Conservation (phyloP, 352 stramenopile species). For the Pythium chondricola region DNA sequence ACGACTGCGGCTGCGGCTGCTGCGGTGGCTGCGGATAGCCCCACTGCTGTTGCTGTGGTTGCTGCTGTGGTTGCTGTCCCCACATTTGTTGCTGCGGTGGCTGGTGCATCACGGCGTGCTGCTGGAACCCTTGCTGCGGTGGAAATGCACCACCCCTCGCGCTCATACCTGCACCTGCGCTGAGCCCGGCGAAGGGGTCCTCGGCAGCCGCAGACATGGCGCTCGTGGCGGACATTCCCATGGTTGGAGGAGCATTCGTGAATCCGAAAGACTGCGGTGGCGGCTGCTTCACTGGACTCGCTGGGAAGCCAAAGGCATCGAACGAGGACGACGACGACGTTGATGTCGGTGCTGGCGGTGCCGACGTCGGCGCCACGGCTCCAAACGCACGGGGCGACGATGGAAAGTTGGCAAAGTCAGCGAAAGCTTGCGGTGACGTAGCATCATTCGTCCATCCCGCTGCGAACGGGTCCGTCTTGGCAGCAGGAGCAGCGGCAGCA, state of each 20-base stretch:
- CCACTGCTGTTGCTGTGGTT: constrained; percentile 29
- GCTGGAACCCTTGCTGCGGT: constrained; percentile 15
- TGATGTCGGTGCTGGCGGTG: constrained; percentile 13
- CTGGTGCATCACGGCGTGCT: constrained; percentile 10
- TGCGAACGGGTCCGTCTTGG: constrained; percentile 12
- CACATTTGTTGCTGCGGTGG: constrained; percentile 17
- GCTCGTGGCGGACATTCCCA: constrained; percentile 5
- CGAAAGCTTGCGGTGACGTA: constrained; percentile 30
- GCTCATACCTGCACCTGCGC: constrained; percentile 23
- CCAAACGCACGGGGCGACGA: constrained; percentile 23
- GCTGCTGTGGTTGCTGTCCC: constrained; percentile 20
- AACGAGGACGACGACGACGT: no score
- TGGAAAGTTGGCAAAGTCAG: constrained; percentile 59
- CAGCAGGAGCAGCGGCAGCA: constrained; percentile 9
- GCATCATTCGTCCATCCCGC: constrained; percentile 15
- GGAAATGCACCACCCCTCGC: constrained; percentile 1
- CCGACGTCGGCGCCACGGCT: background rate
- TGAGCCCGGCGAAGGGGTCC: constrained; percentile 49
- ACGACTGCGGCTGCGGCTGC: constrained; percentile 15
- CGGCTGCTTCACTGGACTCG: constrained; percentile 37
- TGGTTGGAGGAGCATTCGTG: constrained; percentile 3
- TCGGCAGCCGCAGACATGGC: constrained; percentile 19
- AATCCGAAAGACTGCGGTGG: constrained; percentile 10
- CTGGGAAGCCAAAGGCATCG: constrained; percentile 48
- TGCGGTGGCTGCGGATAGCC: constrained; percentile 15